Conservation (phyloP, 2,329 filamentous ascomycete species). For the Lecanicillium sp. region DNA sequence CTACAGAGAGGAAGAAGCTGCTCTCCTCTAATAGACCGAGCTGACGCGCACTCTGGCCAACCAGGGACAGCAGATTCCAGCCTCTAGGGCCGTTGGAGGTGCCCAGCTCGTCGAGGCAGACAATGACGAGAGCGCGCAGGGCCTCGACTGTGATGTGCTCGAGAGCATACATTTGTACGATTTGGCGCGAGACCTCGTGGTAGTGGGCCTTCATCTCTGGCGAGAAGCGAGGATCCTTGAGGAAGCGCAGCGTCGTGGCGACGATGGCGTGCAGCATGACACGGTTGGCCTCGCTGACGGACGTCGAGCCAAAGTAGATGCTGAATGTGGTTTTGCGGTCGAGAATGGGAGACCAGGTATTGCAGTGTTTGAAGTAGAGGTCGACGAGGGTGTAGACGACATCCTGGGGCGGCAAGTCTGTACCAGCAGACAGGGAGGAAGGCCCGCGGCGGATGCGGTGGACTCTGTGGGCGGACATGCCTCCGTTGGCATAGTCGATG, state of each 20-base stretch:
- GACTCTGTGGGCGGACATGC: slow-evolving; percentile 2
- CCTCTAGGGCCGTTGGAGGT: slow-evolving; percentile 37
- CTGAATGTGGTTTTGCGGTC: slow-evolving; percentile 37
- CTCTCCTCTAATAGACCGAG: slow-evolving; percentile 35
- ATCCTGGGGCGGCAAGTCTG: slow-evolving; percentile 53
- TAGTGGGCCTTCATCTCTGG: slow-evolving; percentile 33
- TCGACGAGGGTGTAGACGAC: slow-evolving; percentile 54
- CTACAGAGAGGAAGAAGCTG: slow-evolving; percentile 30
- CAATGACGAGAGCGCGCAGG: slow-evolving; percentile 34
- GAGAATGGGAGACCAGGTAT: slow-evolving; percentile 49
- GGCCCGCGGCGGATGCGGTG: slow-evolving; percentile 19
- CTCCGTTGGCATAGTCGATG: background rate
- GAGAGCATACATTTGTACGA: slow-evolving; percentile 37
- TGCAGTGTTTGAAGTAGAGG: slow-evolving; percentile 58
- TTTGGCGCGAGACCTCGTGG: slow-evolving; percentile 32
- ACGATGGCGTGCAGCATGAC: slow-evolving; percentile 39
- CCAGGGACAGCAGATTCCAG: slow-evolving; percentile 35
- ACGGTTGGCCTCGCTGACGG: slow-evolving; percentile 32
- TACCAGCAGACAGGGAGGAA: slow-evolving; percentile 32
- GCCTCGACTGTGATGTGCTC: slow-evolving; percentile 35
- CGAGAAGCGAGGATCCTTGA: slow-evolving; percentile 33
- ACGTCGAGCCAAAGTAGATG: slow-evolving; percentile 35
- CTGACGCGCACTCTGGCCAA: slow-evolving; percentile 34
- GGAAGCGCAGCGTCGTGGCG: slow-evolving; percentile 36
- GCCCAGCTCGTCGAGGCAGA: slow-evolving; percentile 36